phyloP scores from a whole-genome alignment of 2,329 filamentous ascomycete species.

The Elsinoe arachidis region DNA sequence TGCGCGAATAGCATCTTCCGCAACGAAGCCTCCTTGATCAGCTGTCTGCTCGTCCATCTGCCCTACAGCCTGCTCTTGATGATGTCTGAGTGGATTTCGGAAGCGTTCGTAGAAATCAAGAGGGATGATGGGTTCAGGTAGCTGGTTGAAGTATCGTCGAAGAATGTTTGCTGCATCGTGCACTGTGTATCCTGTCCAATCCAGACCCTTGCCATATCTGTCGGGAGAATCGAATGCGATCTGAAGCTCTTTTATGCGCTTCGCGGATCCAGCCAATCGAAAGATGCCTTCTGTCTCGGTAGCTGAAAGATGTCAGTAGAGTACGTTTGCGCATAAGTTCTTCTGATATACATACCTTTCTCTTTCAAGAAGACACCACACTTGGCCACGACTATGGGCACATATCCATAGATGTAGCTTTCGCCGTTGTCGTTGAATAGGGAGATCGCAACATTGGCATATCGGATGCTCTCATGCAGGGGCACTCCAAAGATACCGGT shows the following conservation, averaged over 20 bases:
- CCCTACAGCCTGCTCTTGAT: conserved; percentile 62
- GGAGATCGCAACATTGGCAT: conserved; percentile 96
- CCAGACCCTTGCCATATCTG: conserved; percentile 88
- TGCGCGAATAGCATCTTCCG: conserved; percentile 63
- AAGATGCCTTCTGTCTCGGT: conserved; percentile 96
- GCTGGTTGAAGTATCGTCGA: conserved; percentile 86
- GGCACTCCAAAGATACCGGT: conserved; percentile 91
- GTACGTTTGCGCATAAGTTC: neutral
- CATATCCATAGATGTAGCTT: conserved; percentile 97
- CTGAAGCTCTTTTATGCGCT: conserved; percentile 95
- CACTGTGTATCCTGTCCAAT: conserved; percentile 96
- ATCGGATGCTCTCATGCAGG: conserved; percentile 86
- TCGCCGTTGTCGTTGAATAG: conserved; percentile 85
- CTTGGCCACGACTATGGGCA: conserved; percentile 96
- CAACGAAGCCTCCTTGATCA: conserved; percentile 64
- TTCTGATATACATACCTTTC: conserved; percentile 60
- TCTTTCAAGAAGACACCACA: conserved; percentile 97
- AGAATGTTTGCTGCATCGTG: conserved; percentile 97
- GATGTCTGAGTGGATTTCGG: conserved; percentile 65
- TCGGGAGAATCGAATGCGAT: conserved; percentile 87
- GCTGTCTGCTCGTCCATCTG: conserved; percentile 57
- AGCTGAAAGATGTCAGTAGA: conserved; percentile 44
- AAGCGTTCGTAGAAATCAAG: conserved; percentile 88
- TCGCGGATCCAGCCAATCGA: conserved; percentile 88
- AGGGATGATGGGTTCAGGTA: conserved; percentile 94